A percentile compares a stretch with the other conserved stretches of the same genome.
phyloP scores from a whole-genome alignment of 2,329 filamentous ascomycete genomes.

The Onygenales sp. region DNA sequence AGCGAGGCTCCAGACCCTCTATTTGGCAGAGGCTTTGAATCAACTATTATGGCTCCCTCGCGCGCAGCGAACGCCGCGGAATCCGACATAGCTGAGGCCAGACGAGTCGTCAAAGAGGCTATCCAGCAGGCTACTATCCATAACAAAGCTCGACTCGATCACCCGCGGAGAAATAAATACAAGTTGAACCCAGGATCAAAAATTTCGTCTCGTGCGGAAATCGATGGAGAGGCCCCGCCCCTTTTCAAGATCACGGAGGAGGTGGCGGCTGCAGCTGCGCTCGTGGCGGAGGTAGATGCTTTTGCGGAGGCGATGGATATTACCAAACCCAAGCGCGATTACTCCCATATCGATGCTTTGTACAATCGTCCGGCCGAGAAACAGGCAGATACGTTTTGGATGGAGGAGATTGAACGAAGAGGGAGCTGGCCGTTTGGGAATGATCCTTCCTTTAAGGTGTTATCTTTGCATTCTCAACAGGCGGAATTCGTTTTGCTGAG shows the following conservation, averaged over 20 bases:
- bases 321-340: not conserved
- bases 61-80: not conserved
- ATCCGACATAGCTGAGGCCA: not conserved
- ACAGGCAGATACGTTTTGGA: conserved; percentile 2
- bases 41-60: not conserved
- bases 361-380: not conserved
- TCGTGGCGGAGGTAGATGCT: conserved; percentile 3
- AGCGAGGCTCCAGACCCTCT: not conserved
- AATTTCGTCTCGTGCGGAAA: not conserved
- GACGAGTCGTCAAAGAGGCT: not conserved
- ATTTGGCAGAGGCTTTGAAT: too few relatives aligned
- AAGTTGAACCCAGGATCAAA: not conserved
- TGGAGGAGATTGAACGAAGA: conserved; percentile 1
- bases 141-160: conserved; percentile 5
- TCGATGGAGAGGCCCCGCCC: not conserved
- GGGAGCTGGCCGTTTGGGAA: conserved; percentile 5
- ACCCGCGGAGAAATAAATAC: conserved; percentile 2
- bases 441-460: conserved; percentile 2
- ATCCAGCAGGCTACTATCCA: not conserved
- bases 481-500: not conserved
- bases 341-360: not conserved
- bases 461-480: not conserved
- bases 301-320: not conserved
- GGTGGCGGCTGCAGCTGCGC: conserved; percentile 2
- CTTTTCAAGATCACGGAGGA: conserved; percentile 3